Evolutionary conservation across 2,329 filamentous ascomycete genomes (phyloP).

Genomic region (Pestalotiopsis sp.): DNA sequence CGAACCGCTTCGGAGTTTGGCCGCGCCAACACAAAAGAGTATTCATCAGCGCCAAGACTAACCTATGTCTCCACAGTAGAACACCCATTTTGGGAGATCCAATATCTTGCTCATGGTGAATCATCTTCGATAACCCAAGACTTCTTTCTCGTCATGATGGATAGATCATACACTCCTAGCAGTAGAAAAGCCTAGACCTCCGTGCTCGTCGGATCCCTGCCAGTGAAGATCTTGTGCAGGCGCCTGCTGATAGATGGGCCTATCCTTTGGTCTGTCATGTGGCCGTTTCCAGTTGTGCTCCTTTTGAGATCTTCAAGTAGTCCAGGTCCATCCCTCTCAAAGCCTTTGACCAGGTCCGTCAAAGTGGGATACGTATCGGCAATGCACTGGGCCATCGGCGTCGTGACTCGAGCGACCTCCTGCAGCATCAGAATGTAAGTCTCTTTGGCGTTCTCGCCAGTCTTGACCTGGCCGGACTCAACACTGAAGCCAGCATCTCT

Average conservation of each 20-base stretch:
- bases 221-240: constrained; percentile 62
- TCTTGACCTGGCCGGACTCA: constrained; percentile 75
- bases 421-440: constrained; percentile 77
- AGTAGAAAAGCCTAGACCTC: constrained; percentile 46
- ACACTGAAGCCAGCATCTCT: constrained; percentile 73
- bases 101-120: background rate
- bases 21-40: background rate
- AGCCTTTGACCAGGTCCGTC: constrained; percentile 56
- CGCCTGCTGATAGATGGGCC: constrained; percentile 62
- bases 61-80: background rate
- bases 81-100: background rate
- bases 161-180: too few relatives aligned
- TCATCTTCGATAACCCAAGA: background rate
- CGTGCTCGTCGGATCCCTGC: constrained; percentile 55
- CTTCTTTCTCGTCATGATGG: background rate
- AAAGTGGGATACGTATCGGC: constrained; percentile 62
- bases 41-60: background rate
- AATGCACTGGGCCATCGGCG: constrained; percentile 72
- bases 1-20: constrained; percentile 6
- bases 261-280: constrained; percentile 54
- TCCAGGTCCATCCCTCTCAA: constrained; percentile 61
- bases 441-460: constrained; percentile 66
- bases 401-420: constrained; percentile 72
- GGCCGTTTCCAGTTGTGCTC: constrained; percentile 59
- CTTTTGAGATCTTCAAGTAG: constrained; percentile 65